Conservation (phyloP, 495 filamentous ascomycete genomes). For the Aspergillus incahuasiensis region DNA sequence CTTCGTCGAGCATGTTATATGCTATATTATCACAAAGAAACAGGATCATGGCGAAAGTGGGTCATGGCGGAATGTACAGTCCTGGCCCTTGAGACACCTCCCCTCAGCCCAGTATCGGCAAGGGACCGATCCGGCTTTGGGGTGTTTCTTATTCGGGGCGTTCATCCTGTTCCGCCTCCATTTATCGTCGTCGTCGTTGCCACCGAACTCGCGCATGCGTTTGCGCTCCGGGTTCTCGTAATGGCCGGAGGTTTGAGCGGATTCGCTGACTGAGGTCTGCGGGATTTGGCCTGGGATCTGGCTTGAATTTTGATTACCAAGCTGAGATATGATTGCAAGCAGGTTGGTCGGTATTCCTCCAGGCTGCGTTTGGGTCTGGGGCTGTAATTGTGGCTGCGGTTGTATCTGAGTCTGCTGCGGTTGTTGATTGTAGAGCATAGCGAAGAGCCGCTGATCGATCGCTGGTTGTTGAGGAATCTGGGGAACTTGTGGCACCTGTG, state of each 20-base stretch:
- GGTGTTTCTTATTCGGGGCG: conserved; percentile 33
- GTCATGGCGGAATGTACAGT: conserved; percentile 77
- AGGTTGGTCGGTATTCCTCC: conserved; percentile 36
- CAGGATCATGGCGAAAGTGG: conserved; percentile 11
- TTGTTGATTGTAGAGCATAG: conserved; percentile 29
- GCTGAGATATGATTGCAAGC: conserved; percentile 47
- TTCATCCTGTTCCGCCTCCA: conserved; percentile 36
- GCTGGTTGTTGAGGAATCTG: conserved; percentile 22
- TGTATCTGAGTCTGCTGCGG: conserved; percentile 12
- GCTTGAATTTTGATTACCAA: conserved; percentile 31
- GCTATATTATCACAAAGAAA: conserved; percentile 1
- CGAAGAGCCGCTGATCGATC: conserved; percentile 35
- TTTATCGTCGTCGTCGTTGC: conserved; percentile 29
- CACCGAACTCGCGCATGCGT: conserved; percentile 33
- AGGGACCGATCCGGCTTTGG: conserved; percentile 44
- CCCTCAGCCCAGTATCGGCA: conserved; percentile 78
- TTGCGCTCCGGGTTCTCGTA: conserved; percentile 45
- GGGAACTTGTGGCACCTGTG: conserved; percentile 22
- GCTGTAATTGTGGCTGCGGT: conserved; percentile 20
- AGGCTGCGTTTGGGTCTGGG: conserved; percentile 24
- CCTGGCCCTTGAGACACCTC: conserved; percentile 77
- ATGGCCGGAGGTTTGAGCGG: conserved; percentile 15
- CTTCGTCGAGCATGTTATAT: not conserved
- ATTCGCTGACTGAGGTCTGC: conserved; percentile 3
- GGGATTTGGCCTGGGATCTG: conserved; percentile 12